These are phyloP conservation scores for Arctium lappa DNA, from an alignment of 129 eudicot genomes.

Conservation along the genomic window DNA sequence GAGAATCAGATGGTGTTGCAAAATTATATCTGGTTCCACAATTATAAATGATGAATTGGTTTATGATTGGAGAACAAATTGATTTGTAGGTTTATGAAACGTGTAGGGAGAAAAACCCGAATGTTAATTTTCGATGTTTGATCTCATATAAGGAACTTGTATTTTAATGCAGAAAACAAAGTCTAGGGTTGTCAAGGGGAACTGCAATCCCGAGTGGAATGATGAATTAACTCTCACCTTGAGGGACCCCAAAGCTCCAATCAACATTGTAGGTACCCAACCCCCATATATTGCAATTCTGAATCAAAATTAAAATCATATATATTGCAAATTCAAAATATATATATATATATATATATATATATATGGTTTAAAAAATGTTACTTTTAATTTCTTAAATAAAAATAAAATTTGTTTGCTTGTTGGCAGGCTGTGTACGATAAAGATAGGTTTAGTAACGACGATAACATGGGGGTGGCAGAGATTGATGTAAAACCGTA, in stretches of 20 bases:
- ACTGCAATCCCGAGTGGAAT: constrained; percentile 65
- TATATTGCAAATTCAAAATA: background rate
- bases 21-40: too few relatives aligned
- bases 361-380: background rate
- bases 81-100: background rate
- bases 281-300: background rate
- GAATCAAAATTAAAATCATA: too few relatives aligned
- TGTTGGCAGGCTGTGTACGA: constrained; percentile 53
- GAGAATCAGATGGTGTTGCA: too few relatives aligned
- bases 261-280: constrained; percentile 33
- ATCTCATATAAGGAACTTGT: background rate
- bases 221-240: constrained; percentile 58
- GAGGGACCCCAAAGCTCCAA: constrained; percentile 39
- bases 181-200: constrained; percentile 45
- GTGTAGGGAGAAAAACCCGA: background rate
- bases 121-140: background rate
- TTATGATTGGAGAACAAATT: background rate
- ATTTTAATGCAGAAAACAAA: constrained; percentile 45
- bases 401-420: background rate
- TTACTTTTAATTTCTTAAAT: background rate
- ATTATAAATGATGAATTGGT: background rate
- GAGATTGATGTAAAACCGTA: constrained; percentile 54
- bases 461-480: constrained; percentile 71
- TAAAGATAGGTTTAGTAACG: constrained; percentile 57
- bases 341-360: background rate